Base-by-base conservation (phyloP, 306 rosid species). In the Corylus americana region DNA sequence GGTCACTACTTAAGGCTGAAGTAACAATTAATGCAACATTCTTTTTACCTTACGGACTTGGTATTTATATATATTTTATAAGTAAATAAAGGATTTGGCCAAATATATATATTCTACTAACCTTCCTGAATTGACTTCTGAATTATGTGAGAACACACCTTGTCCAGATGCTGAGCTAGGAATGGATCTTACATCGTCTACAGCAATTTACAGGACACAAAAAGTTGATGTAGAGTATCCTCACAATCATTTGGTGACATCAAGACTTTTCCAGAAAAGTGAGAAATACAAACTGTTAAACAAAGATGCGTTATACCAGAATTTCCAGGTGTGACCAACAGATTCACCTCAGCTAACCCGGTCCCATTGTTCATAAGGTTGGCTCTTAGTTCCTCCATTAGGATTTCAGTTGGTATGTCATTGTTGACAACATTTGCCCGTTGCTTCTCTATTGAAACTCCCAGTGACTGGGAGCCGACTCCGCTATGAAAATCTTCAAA, bases 151-250 rank as follows among this genome's bases (percentile, higher is more conserved):
- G 66, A 77, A 69, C 64, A 48, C 70, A 74, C 81, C 91, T 67
- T 81, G 89, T 74, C 87, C 98, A 53, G 98, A 94, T 51, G 72
- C 83, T 50, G 92, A 82, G 85, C 89, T 90, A 44, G 85, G 89
- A 35, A 84, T 68, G 80, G 85, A 83, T 75, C 77, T 59, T 61
- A 49, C 78, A 54, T 73, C 82, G 48, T 76, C 86, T 74, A 92
- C 95, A 87, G 76, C 47, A 78, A 77, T 72, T 63, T 68, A 44
- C 53, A 77, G 29, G 35, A 39, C 50, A 8, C 78, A 71, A 44
- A 74, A 76, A 37, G 29, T 55, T 76, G 74, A 81, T 37, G 16
- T 53, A 22, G 18, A 62, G 51, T 66, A 81, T 61, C 27, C 35
- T 63, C 78, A 50, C 47, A 73, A 64, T 78, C 70, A 74, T 45